Conservation (phyloP, 306 rosid species). For the barrel medic (Medicago truncatula) region DNA sequence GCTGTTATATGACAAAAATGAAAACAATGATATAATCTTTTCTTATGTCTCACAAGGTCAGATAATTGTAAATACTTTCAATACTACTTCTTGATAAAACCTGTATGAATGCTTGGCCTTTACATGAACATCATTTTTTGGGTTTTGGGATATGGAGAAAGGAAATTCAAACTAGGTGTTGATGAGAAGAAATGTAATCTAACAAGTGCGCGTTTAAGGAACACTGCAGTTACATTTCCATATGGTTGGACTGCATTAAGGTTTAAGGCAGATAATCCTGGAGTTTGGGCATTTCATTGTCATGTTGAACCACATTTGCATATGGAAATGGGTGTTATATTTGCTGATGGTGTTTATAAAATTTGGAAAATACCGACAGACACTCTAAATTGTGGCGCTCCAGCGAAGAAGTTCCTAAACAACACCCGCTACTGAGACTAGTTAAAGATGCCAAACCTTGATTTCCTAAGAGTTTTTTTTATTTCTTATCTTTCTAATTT, state of each 20-base stretch:
- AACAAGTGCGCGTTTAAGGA: conserved; percentile 71
- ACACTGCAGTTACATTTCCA: conserved; percentile 70
- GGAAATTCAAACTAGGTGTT: conserved; percentile 50
- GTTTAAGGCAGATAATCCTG: conserved; percentile 81
- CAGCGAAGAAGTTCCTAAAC: conserved; percentile 29
- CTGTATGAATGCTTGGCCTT: conserved; percentile 34
- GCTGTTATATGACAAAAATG: no score
- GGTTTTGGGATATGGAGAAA: conserved; percentile 87
- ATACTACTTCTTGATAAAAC: no score
- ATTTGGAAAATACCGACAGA: conserved; percentile 47
- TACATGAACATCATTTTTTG: conserved; percentile 48
- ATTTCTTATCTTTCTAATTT: not conserved
- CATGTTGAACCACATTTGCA: conserved; percentile 90
- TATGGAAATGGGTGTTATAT: conserved; percentile 90
- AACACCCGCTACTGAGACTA: conserved; percentile 31
- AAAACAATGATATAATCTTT: no score
- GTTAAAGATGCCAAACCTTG: not conserved
- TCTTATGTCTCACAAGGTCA: no score
- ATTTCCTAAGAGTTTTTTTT: not conserved
- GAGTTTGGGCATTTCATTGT: conserved; percentile 93
- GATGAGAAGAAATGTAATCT: conserved; percentile 61
- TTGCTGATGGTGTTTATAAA: conserved; percentile 58
- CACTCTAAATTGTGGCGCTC: conserved; percentile 67
- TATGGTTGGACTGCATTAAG: conserved; percentile 85
- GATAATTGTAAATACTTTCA: no score